A percentile compares a stretch with the other conserved stretches of the same genome.
Conservation (phyloP, 306 rosid genomes). For the Gillenia trifoliata region DNA sequence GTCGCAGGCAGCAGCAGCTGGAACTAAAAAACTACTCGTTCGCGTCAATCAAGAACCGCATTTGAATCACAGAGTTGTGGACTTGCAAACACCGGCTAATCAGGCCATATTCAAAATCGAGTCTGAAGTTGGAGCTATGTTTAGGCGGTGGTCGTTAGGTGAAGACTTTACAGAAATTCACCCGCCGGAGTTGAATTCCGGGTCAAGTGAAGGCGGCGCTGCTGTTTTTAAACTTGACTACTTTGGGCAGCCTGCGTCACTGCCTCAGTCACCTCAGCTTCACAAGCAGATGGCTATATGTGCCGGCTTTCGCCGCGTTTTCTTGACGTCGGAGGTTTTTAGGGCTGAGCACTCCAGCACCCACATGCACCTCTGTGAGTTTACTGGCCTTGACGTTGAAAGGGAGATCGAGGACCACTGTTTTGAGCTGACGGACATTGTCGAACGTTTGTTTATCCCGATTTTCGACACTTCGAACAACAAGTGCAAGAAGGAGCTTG, state of each 20-base stretch:
- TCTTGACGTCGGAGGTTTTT: slow-evolving; percentile 73
- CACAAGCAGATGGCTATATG: slow-evolving; percentile 95
- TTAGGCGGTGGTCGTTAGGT: slow-evolving; percentile 43
- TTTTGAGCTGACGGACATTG: slow-evolving; percentile 78
- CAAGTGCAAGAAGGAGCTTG: slow-evolving; percentile 47
- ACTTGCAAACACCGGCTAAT: slow-evolving; percentile 54
- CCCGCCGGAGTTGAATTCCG: slow-evolving; percentile 24
- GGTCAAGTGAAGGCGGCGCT: slow-evolving; percentile 82
- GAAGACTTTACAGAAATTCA: slow-evolving; percentile 47
- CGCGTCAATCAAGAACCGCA: slow-evolving; percentile 69
- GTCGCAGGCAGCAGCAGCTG: slow-evolving; percentile 33
- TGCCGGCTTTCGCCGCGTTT: slow-evolving; percentile 70
- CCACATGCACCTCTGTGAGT: slow-evolving; percentile 83
- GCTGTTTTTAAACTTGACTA: slow-evolving; percentile 64
- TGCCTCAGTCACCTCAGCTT: slow-evolving; percentile 93
- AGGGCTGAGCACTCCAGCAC: slow-evolving; percentile 86
- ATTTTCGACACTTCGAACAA: slow-evolving; percentile 59
- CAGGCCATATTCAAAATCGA: slow-evolving; percentile 56
- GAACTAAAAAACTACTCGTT: slow-evolving; percentile 58
- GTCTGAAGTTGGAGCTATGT: slow-evolving; percentile 43
- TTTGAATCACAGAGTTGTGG: slow-evolving; percentile 49
- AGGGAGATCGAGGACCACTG: slow-evolving; percentile 70
- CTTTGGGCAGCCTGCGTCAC: slow-evolving; percentile 69
- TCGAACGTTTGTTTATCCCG: slow-evolving; percentile 60
- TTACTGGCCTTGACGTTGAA: slow-evolving; percentile 86